Evolutionary conservation across 192 early-diverging fungal genomes (phyloP).

Genomic region (Coemansia sp.): DNA sequence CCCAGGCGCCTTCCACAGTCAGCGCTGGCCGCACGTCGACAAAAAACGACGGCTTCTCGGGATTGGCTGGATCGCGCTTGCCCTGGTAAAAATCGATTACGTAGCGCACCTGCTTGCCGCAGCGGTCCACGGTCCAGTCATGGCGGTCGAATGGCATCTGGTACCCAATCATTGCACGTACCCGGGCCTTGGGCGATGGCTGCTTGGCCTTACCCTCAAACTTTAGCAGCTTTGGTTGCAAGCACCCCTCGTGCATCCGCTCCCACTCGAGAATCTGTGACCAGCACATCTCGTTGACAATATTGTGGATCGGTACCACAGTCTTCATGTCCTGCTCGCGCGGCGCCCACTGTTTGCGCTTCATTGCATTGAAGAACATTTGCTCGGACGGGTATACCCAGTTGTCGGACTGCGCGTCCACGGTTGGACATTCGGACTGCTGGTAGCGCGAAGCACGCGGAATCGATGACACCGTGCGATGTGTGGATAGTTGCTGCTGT

Average conservation of each 20-base stretch:
- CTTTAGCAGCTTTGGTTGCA: constrained; percentile 32
- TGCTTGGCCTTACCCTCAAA: constrained; percentile 48
- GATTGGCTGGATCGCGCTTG: constrained; percentile 47
- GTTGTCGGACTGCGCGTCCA: constrained; percentile 16
- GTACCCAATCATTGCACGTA: constrained; percentile 53
- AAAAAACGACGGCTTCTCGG: constrained; percentile 61
- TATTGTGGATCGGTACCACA: constrained; percentile 91
- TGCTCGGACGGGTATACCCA: constrained; percentile 95
- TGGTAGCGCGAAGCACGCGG: constrained; percentile 60
- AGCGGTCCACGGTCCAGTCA: constrained; percentile 92
- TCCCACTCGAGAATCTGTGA: constrained; percentile 84
- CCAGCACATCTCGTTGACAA: constrained; percentile 91
- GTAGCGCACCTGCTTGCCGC: constrained; percentile 78
- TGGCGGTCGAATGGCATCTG: constrained; percentile 87
- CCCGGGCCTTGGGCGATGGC: constrained; percentile 32
- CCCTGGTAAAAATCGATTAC: constrained; percentile 92
- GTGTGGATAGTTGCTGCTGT: constrained; percentile 50
- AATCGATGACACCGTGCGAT: constrained; percentile 73
- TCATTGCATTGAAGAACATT: constrained; percentile 96
- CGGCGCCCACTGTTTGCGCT: constrained; percentile 84
- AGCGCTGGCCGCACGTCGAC: constrained; percentile 87
- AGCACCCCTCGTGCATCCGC: constrained; percentile 26
- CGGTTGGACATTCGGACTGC: constrained; percentile 28
- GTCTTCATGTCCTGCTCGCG: constrained; percentile 78
- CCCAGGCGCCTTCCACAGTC: constrained; percentile 22